These are phyloP conservation scores for Lactarius deliciosus DNA, from an alignment of 768 basidiomycete genomes.

Conservation along the genomic window DNA sequence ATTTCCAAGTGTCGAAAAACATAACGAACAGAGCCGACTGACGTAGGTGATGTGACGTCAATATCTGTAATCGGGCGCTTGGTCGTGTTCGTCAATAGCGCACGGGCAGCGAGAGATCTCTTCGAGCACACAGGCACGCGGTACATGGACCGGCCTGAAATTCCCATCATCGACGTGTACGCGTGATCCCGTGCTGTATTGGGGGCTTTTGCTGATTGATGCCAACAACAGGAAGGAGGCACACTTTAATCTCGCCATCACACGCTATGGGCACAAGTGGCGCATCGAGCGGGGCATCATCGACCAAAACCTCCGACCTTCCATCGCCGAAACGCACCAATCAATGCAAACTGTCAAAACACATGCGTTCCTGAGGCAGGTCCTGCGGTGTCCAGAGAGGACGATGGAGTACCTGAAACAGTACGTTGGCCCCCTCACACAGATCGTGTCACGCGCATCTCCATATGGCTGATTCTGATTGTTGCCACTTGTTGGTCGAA, in stretches of 20 bases:
- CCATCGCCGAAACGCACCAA: conserved; percentile 6
- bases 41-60: conserved; percentile 20
- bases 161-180: conserved; percentile 20
- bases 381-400: conserved; percentile 11
- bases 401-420: conserved; percentile 17
- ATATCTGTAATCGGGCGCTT: conserved; percentile 17
- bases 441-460: neutral
- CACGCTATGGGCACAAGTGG: conserved; percentile 18
- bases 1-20: neutral
- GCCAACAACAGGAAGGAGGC: conserved; percentile 11
- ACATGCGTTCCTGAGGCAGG: conserved; percentile 17
- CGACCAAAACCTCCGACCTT: conserved; percentile 12
- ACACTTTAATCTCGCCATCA: conserved; percentile 19
- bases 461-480: neutral
- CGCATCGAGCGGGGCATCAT: conserved; percentile 17
- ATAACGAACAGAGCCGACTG: neutral
- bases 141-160: conserved; percentile 12
- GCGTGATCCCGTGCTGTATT: neutral
- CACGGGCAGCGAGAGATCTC: conserved; percentile 12
- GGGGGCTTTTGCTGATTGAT: neutral
- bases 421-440: neutral
- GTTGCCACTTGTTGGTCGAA: neutral
- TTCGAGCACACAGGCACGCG: conserved; percentile 15
- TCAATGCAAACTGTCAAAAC: conserved; percentile 16
- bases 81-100: conserved; percentile 23